phyloP scores from a whole-genome alignment of 2,329 filamentous ascomycete species.

The Neocatenulostroma microsporum region DNA sequence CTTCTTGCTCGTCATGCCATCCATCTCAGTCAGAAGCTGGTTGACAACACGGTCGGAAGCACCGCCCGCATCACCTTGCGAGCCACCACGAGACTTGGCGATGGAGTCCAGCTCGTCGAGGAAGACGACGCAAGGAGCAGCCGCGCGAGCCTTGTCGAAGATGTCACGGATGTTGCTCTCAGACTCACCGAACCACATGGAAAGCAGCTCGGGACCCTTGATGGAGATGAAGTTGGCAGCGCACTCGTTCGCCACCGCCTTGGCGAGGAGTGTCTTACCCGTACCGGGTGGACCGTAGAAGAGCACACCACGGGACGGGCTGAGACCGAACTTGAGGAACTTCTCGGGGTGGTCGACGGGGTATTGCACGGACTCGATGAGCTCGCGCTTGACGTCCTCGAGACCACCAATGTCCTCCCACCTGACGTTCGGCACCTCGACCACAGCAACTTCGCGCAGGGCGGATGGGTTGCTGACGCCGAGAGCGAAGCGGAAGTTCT shows the following conservation, averaged over 20 bases:
- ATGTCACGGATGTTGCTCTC: conserved; percentile 99
- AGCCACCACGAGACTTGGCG: conserved; percentile 97
- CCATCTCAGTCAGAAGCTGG: conserved; percentile 99
- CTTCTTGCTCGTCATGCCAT: conserved; percentile 99
- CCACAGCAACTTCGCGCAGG: conserved; percentile 95
- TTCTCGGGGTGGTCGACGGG: conserved; percentile 98
- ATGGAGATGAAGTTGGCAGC: conserved; percentile 99
- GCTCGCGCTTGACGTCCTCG: conserved; percentile 97
- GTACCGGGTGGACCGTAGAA: conserved; percentile 99
- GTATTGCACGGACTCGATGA: conserved; percentile 98
- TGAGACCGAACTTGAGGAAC: conserved; percentile 99
- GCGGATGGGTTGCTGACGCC: conserved; percentile 98
- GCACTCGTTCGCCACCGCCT: conserved; percentile 98
- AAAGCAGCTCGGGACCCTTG: conserved; percentile 95
- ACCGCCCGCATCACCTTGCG: conserved; percentile 90
- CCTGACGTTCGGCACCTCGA: conserved; percentile 97
- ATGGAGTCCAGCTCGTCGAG: conserved; percentile 98
- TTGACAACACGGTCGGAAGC: conserved; percentile 99
- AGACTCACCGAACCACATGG: conserved; percentile 99
- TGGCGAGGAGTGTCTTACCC: conserved; percentile 99
- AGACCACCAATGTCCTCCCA: conserved; percentile 99
- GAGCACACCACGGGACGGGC: conserved; percentile 92
- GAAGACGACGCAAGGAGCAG: conserved; percentile 97
- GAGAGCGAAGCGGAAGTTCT: conserved; percentile 98
- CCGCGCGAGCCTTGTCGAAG: conserved; percentile 98